A percentile compares a stretch with the other conserved stretches of the same genome.
Evolutionary conservation across 768 basidiomycete species (phyloP).

Genomic region (Kockovaella imperatae): DNA sequence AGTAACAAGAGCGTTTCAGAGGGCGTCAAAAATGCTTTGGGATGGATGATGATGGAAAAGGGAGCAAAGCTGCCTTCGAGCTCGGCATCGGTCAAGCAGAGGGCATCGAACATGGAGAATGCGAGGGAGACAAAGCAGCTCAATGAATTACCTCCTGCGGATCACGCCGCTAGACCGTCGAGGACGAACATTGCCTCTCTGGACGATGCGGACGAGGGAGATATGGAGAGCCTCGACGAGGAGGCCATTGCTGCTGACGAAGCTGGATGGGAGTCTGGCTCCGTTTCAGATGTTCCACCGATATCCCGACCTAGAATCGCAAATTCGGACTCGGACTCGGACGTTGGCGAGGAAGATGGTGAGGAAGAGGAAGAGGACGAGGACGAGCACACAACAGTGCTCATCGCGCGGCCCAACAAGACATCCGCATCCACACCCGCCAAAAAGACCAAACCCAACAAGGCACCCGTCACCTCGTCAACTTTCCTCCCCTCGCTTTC

Average conservation of each 20-base stretch:
- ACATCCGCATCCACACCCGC: background rate
- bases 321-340: constrained; percentile 15
- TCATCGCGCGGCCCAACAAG: constrained; percentile 5
- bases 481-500: constrained; percentile 83
- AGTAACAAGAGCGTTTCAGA: constrained; percentile 68
- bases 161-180: no score
- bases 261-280: constrained; percentile 49
- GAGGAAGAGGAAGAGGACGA: constrained; percentile 6
- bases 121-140: constrained; percentile 25
- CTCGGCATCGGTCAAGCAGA: constrained; percentile 21
- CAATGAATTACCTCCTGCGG: constrained; percentile 2
- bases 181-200: background rate
- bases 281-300: constrained; percentile 31
- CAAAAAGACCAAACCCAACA: constrained; percentile 8
- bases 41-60: constrained; percentile 47
- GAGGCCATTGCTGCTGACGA: constrained; percentile 27
- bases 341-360: constrained; percentile 9
- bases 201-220: constrained; percentile 6
- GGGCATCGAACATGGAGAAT: constrained; percentile 17
- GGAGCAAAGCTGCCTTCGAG: constrained; percentile 29
- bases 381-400: background rate
- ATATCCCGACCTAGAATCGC: constrained; percentile 8
- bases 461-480: constrained; percentile 47
- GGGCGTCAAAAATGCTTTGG: constrained; percentile 53
- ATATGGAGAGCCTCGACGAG: constrained; percentile 36